Evolutionary conservation across 257 asterid species (phyloP).

Genomic region (Nemophila menziesii): DNA sequence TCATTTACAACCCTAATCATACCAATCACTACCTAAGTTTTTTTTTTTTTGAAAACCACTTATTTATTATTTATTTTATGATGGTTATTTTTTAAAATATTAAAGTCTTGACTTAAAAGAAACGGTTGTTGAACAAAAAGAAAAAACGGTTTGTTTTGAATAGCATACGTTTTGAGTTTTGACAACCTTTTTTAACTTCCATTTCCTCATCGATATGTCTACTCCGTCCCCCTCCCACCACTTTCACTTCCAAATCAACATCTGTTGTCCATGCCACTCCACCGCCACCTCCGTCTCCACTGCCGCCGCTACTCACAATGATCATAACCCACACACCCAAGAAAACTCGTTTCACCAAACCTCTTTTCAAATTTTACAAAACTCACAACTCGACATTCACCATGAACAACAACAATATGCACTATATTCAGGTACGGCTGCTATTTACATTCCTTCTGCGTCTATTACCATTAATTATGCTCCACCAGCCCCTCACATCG

Average conservation of each 20-base stretch:
- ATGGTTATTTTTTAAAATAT: too few species aligned
- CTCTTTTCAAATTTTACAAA: constrained; percentile 10
- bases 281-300: constrained; percentile 10
- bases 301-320: neutral
- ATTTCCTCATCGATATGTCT: too few species aligned
- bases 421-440: constrained; percentile 10
- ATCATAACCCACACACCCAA: constrained; percentile 5
- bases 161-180: too few species aligned
- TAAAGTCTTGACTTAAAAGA: too few species aligned
- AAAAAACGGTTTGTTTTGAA: too few species aligned
- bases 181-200: too few species aligned
- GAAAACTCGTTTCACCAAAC: constrained; percentile 5
- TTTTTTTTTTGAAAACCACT: too few species aligned
- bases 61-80: too few species aligned
- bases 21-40: too few species aligned
- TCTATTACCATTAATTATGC: neutral
- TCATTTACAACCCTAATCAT: too few species aligned
- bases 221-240: neutral
- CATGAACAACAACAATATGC: constrained; percentile 8
- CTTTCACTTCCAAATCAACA: constrained; percentile 1
- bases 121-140: too few species aligned
- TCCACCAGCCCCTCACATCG: neutral
- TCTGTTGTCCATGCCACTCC: constrained; percentile 8
- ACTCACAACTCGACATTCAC: too few species aligned
- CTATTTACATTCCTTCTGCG: constrained; percentile 4